Percentiles rank a stretch among this genome's conserved stretches.
Conservation (phyloP, 2,329 filamentous ascomycete species). For the Epichloe hybrida region DNA sequence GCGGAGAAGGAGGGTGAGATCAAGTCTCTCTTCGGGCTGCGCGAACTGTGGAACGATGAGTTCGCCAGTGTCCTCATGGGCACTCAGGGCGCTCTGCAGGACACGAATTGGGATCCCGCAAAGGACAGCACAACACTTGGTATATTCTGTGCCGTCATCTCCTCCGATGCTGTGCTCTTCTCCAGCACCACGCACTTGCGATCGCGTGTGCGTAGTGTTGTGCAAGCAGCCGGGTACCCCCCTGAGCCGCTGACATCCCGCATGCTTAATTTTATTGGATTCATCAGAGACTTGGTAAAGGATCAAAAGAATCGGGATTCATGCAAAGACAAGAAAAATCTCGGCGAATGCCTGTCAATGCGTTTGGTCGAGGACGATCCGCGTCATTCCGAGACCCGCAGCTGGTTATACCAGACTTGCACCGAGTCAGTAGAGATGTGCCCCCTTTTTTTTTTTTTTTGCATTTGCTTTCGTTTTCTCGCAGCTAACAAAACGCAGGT, state of each 20-base stretch:
- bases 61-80: constrained; percentile 30
- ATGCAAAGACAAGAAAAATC: constrained; percentile 13
- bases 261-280: constrained; percentile 40
- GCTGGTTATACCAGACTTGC: constrained; percentile 42
- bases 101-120: constrained; percentile 39
- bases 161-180: constrained; percentile 27
- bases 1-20: constrained; percentile 32
- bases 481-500: constrained; percentile 30
- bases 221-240: constrained; percentile 27
- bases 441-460: not conserved
- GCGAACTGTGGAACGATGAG: constrained; percentile 30
- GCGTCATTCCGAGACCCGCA: constrained; percentile 14
- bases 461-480: not conserved
- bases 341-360: constrained; percentile 19
- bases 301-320: not conserved
- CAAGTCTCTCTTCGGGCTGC: constrained; percentile 32
- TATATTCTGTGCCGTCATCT: constrained; percentile 34
- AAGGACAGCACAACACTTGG: constrained; percentile 28
- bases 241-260: constrained; percentile 24
- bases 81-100: constrained; percentile 32
- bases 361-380: constrained; percentile 11
- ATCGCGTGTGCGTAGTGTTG: constrained; percentile 23
- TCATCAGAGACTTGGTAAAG: constrained; percentile 22
- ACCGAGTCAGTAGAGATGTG: constrained; percentile 28
- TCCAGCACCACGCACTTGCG: constrained; percentile 24